Percentiles rank a stretch among this genome's conserved stretches.
Evolutionary conservation across 2,329 filamentous ascomycete species (phyloP).

Genomic region (Bipolaris bicolor): DNA sequence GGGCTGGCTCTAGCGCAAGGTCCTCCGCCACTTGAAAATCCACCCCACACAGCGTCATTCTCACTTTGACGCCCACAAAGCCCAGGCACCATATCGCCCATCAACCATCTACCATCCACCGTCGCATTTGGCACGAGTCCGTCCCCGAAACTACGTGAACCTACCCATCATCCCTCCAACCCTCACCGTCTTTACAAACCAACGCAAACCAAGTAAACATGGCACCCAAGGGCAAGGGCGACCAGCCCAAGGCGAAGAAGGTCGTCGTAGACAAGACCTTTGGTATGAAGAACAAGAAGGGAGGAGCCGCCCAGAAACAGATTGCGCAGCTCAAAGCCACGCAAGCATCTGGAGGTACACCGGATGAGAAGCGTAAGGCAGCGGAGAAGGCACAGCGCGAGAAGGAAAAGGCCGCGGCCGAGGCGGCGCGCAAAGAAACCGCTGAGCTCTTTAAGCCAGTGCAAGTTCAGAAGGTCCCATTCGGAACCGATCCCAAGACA

Average conservation of each 20-base stretch:
- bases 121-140: conserved; percentile 15
- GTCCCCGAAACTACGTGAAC: conserved; percentile 1
- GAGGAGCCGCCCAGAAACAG: conserved; percentile 83
- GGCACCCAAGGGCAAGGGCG: conserved; percentile 68
- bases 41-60: conserved; percentile 46
- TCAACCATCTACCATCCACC: conserved; percentile 28
- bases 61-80: conserved; percentile 39
- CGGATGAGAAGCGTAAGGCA: conserved; percentile 84
- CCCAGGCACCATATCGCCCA: conserved; percentile 20
- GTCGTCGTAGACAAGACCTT: conserved; percentile 93
- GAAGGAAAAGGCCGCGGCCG: conserved; percentile 89
- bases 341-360: conserved; percentile 67
- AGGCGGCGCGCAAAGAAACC: conserved; percentile 79
- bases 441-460: conserved; percentile 87
- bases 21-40: conserved; percentile 29
- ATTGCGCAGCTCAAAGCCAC: conserved; percentile 80
- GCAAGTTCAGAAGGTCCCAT: conserved; percentile 96
- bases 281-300: conserved; percentile 99
- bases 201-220: conserved; percentile 57
- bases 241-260: conserved; percentile 62
- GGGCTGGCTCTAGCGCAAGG: conserved; percentile 23
- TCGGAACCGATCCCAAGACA: conserved; percentile 97
- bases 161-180: background rate
- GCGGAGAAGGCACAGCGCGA: conserved; percentile 70
- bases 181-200: conserved; percentile 16